Conservation (phyloP, 805 yeast species). For the Saccharomycopsis sp. region DNA sequence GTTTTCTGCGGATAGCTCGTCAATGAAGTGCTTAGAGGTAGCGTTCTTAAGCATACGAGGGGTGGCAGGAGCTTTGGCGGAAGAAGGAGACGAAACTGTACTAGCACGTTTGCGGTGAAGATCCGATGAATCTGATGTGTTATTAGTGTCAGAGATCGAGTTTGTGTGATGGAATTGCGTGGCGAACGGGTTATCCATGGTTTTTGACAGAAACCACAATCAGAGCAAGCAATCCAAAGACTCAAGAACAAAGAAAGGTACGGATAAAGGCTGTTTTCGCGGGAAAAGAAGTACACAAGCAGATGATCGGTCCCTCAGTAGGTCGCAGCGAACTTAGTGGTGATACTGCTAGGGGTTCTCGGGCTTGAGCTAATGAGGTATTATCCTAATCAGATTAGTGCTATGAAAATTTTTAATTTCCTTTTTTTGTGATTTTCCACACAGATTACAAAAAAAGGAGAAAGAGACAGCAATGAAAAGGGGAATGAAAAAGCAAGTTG, state of each 20-base stretch:
- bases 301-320: too few relatives aligned
- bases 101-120: not conserved
- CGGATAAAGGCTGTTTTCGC: too few relatives aligned
- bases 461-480: not conserved
- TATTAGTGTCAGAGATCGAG: too few relatives aligned
- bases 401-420: not conserved
- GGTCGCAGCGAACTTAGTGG: too few relatives aligned
- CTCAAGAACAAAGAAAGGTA: too few relatives aligned
- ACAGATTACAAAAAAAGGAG: not conserved
- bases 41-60: conserved; percentile 63
- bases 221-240: too few relatives aligned
- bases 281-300: too few relatives aligned
- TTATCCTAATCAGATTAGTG: not conserved
- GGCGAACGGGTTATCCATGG: not conserved
- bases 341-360: too few relatives aligned
- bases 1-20: not conserved
- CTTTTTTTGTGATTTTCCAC: not conserved
- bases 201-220: too few relatives aligned
- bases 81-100: not conserved
- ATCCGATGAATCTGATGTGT: too few relatives aligned
- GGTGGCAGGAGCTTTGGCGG: conserved; percentile 50
- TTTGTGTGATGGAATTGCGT: too few relatives aligned
- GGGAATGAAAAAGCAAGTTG: not conserved
- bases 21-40: conserved; percentile 25
- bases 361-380: too few relatives aligned